These are phyloP conservation scores for Pythium aristosporum DNA, from an alignment of 352 stramenopile genomes.

Conservation along the genomic window DNA sequence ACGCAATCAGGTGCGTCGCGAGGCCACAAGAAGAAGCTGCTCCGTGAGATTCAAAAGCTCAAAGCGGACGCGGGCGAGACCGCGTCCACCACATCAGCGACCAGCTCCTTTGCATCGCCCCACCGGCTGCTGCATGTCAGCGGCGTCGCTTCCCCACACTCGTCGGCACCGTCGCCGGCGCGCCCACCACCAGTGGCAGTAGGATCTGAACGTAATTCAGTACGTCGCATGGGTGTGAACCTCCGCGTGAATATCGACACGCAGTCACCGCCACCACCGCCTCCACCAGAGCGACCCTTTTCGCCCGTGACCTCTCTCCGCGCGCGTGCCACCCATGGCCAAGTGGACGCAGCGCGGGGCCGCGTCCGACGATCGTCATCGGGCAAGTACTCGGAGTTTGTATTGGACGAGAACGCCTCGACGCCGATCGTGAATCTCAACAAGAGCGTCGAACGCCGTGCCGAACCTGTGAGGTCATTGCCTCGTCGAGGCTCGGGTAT, in stretches of 20 bases:
- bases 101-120: constrained; percentile 9
- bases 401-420: constrained; percentile 22
- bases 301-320: constrained; percentile 44
- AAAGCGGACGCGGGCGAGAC: constrained; percentile 26
- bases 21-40: constrained; percentile 77
- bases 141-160: constrained; percentile 18
- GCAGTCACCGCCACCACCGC: constrained; percentile 10
- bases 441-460: constrained; percentile 23
- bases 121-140: constrained; percentile 1
- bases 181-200: background rate
- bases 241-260: constrained; percentile 55
- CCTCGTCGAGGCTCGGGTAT: constrained; percentile 3
- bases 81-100: background rate
- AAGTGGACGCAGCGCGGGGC: constrained; percentile 31
- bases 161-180: background rate
- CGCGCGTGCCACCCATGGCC: constrained; percentile 34
- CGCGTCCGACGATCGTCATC: constrained; percentile 24
- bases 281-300: constrained; percentile 29
- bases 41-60: constrained; percentile 78
- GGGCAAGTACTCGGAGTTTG: constrained; percentile 8
- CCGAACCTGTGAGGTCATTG: background rate
- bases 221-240: constrained; percentile 47
- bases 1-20: constrained; percentile 46
- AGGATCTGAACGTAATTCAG: constrained; percentile 26
- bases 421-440: constrained; percentile 29